These are phyloP conservation scores for Apophysomyces ossiformis DNA, from an alignment of 371 early-diverging fungal genomes.

Conservation along the genomic window DNA sequence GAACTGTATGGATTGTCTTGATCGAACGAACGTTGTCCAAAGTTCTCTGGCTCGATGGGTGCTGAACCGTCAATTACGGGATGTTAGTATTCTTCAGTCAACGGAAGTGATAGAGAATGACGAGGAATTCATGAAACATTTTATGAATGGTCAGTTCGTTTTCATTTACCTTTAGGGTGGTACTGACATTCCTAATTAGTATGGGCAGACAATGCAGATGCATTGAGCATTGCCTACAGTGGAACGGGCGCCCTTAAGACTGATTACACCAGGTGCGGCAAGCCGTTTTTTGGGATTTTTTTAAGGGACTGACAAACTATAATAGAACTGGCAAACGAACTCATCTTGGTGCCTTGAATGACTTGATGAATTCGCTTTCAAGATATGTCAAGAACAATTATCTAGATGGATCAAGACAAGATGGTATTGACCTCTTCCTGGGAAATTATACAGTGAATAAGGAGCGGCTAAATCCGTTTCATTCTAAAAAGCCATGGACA, in stretches of 20 bases:
- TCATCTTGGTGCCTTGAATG: slow-evolving; percentile 78
- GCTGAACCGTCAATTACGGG: slow-evolving; percentile 68
- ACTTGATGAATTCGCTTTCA: slow-evolving; percentile 78
- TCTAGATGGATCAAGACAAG: slow-evolving; percentile 90
- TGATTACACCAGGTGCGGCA: slow-evolving; percentile 83
- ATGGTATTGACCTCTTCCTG: slow-evolving; percentile 80
- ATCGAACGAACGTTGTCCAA: slow-evolving; percentile 99
- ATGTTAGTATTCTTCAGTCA: slow-evolving; percentile 62
- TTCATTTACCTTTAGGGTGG: neutral
- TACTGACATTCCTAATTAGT: slow-evolving; percentile 44
- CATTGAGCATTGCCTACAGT: slow-evolving; percentile 90
- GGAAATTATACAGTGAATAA: slow-evolving; percentile 65
- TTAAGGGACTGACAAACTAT: neutral
- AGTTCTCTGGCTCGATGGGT: slow-evolving; percentile 77
- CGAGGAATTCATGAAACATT: slow-evolving; percentile 37
- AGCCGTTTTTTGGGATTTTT: slow-evolving; percentile 3
- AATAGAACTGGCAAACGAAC: slow-evolving; percentile 83
- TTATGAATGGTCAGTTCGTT: slow-evolving; percentile 36
- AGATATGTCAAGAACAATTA: slow-evolving; percentile 94
- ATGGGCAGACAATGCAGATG: slow-evolving; percentile 99
- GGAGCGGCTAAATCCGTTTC: slow-evolving; percentile 37
- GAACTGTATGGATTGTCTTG: slow-evolving; percentile 99
- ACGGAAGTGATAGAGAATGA: slow-evolving; percentile 65
- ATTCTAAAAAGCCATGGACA: slow-evolving; percentile 17
- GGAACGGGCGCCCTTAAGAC: slow-evolving; percentile 99